phyloP scores from a whole-genome alignment of 228 moss, liverwort and hornwort genomes.

The Sphagnum fallax region DNA sequence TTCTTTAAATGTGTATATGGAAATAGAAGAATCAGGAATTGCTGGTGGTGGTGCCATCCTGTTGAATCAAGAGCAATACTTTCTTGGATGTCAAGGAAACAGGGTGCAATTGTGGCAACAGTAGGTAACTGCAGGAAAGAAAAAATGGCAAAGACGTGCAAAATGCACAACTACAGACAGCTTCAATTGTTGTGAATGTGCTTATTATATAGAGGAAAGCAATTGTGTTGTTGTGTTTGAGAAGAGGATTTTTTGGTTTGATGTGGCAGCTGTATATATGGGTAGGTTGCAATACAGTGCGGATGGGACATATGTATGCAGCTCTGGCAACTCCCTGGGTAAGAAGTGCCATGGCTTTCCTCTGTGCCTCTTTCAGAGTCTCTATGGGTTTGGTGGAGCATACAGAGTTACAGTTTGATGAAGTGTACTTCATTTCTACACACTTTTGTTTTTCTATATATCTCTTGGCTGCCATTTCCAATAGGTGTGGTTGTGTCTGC shows the following conservation, averaged over 20 bases:
- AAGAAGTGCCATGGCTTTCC: slow-evolving; percentile 7
- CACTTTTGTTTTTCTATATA: not conserved
- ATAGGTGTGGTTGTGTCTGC: not conserved
- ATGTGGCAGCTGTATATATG: slow-evolving; percentile 79
- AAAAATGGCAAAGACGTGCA: not conserved
- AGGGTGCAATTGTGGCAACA: not conserved
- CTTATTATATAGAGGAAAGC: not conserved
- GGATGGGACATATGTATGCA: slow-evolving; percentile 82
- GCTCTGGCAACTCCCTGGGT: slow-evolving; percentile 80
- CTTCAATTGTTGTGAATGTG: not conserved
- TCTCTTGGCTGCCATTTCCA: not conserved
- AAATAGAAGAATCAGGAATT: not conserved
- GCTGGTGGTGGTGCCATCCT: not conserved
- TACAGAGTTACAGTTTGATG: not conserved
- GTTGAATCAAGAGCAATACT: not conserved
- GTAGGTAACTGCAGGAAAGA: not conserved
- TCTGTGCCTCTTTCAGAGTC: not conserved
- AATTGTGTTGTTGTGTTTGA: not conserved
- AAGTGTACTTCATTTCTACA: not conserved
- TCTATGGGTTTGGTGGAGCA: not conserved
- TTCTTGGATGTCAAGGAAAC: not conserved
- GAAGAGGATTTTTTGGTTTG: not conserved
- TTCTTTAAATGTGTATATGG: not conserved
- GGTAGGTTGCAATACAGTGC: slow-evolving; percentile 88
- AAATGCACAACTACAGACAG: too few relatives aligned